Percentiles rank a stretch among this genome's conserved stretches.
Evolutionary conservation across 306 rosid species (phyloP).

Genomic region (Sphenostylis stenocarpa): DNA sequence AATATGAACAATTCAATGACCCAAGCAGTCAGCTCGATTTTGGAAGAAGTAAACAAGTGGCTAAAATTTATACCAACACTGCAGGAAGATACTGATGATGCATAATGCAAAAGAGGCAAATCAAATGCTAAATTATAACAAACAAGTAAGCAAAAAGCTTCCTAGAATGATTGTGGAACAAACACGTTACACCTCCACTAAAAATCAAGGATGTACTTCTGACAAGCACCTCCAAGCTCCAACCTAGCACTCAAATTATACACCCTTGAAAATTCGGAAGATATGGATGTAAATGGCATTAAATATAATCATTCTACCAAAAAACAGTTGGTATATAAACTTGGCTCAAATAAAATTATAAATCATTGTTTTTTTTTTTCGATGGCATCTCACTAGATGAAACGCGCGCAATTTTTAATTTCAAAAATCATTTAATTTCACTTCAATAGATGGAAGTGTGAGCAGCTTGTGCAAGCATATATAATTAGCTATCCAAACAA

Average conservation of each 20-base stretch:
- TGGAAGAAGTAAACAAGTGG: neutral
- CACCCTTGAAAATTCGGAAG: constrained; percentile 7
- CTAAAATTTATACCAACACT: neutral
- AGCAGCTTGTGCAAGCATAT: neutral
- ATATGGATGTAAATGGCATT: neutral
- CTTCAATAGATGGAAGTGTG: neutral
- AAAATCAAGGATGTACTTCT: neutral
- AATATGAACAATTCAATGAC: neutral
- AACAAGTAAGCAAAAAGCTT: constrained; percentile 16
- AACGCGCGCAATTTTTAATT: neutral
- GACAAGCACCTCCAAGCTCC: neutral
- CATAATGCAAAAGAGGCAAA: neutral
- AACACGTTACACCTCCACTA: neutral
- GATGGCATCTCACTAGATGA: neutral
- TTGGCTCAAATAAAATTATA: neutral
- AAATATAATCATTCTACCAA: neutral
- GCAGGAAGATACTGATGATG: neutral
- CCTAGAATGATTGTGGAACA: neutral
- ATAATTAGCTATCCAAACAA: neutral
- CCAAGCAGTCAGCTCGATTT: neutral
- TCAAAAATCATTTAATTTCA: neutral
- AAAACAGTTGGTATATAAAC: neutral
- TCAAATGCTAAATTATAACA: neutral
- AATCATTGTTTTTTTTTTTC: neutral
- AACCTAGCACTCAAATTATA: neutral